A percentile compares a stretch with the other conserved stretches of the same genome.
Evolutionary conservation across 75 land plant species (phyloP).

Genomic region (Chamaecyparis obtusa): DNA sequence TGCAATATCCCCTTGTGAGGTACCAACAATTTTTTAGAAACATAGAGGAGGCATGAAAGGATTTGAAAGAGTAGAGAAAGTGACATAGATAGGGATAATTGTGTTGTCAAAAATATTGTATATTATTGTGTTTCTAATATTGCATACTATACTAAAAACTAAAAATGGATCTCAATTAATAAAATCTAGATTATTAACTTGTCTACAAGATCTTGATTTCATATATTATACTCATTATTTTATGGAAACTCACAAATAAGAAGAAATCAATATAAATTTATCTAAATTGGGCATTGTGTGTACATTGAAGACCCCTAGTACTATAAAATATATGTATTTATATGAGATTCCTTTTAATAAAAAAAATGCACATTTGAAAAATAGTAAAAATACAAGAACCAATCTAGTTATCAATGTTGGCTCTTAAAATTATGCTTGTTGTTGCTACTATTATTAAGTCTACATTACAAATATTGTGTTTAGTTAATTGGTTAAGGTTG

Average conservation of each 20-base stretch:
- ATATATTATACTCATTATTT: background rate
- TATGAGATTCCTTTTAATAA: background rate
- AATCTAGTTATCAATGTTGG: constrained; percentile 22
- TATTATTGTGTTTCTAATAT: too few relatives aligned
- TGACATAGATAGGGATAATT: too few relatives aligned
- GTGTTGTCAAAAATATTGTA: too few relatives aligned
- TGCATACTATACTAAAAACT: too few relatives aligned
- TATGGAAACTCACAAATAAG: background rate
- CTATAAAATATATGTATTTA: constrained; percentile 24
- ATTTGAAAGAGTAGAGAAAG: too few relatives aligned
- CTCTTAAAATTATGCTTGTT: too few relatives aligned
- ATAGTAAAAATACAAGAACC: constrained; percentile 14
- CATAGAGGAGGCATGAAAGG: too few relatives aligned
- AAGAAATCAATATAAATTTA: constrained; percentile 10
- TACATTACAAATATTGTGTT: constrained; percentile 22
- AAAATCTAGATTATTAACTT: too few relatives aligned
- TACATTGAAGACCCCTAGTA: constrained; percentile 35
- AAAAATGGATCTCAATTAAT: too few relatives aligned
- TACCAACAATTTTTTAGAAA: too few relatives aligned
- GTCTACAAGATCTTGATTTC: background rate
- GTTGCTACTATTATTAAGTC: constrained; percentile 20
- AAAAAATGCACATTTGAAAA: background rate
- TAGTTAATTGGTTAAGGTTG: constrained; percentile 27
- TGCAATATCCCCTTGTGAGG: too few relatives aligned
- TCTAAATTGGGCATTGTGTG: background rate